Evolutionary conservation across 164 flowering plant species (phyloP).

Genomic region (Nymphaea colorata): DNA sequence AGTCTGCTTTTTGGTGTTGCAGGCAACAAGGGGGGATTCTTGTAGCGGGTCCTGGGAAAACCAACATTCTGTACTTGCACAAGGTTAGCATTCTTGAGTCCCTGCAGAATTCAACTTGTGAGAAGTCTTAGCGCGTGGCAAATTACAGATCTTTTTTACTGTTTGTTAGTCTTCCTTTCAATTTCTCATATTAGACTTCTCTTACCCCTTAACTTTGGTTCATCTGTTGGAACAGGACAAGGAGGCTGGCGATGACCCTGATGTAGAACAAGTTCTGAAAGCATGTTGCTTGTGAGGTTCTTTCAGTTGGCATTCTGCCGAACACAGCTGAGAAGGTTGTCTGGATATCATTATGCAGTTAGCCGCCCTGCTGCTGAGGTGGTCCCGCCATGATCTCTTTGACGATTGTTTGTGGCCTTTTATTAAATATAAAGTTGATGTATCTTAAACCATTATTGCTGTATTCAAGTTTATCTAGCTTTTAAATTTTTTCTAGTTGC

Average conservation of each 20-base stretch:
- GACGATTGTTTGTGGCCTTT: too few relatives aligned
- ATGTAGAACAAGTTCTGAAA: slow-evolving; percentile 54
- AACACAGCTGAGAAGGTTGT: neutral
- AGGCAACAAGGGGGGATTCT: slow-evolving; percentile 95
- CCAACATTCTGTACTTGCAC: slow-evolving; percentile 69
- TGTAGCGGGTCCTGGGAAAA: slow-evolving; percentile 94
- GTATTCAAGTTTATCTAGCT: too few relatives aligned
- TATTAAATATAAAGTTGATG: too few relatives aligned
- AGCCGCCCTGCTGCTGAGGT: too few relatives aligned
- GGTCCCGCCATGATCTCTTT: too few relatives aligned
- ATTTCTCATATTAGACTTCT: too few relatives aligned
- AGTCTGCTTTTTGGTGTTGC: slow-evolving; percentile 5
- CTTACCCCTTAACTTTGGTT: too few relatives aligned
- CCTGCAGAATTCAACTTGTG: neutral
- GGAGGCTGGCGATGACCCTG: slow-evolving; percentile 95
- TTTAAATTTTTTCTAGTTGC: too few relatives aligned
- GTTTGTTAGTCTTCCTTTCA: too few relatives aligned
- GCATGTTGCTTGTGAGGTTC: slow-evolving; percentile 44
- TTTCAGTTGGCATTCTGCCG: neutral
- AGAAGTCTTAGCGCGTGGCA: neutral
- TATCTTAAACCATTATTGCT: too few relatives aligned
- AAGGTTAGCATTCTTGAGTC: slow-evolving; percentile 28
- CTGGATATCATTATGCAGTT: too few relatives aligned
- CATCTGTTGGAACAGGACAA: slow-evolving; percentile 39
- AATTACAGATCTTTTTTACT: too few relatives aligned